Evolutionary conservation across 805 yeast species (phyloP), one percentile per base, ranked within the genome.

Genomic region (Isabelozyma rhagii): DNA sequence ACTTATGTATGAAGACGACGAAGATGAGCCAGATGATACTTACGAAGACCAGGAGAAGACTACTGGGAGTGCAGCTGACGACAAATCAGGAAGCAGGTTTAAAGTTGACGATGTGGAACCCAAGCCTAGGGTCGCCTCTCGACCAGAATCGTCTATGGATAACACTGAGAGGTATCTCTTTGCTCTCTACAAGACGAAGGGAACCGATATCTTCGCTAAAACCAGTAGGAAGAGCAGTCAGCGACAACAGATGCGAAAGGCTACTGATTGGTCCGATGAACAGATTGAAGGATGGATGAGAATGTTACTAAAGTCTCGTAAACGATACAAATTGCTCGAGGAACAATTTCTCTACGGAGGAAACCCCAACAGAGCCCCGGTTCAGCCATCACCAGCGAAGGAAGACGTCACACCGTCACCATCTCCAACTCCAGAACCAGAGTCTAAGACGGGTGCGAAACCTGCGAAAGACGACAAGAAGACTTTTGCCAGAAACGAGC

Each of bases 201-300:
- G 84, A 38, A 79, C 79, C 1, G 66, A 63, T 1, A 49, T 52
- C 4, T 65, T 78, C 31, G 78, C 68, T 8, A 75, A 81, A 51
- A 51, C 68, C 0, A 61, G 72, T 9, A 72, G 97, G 52, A 81
- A 81, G 39, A 53, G 84, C 0, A 67, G 71, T 41, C 66, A 61
- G 8, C 73, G 97, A 47, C 67, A 71, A 31, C 77, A 75, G 25
- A 69, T 89, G 61, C 80, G 77, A 54, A 56, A 63, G 5, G 72
- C 74, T 39, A 78, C 85, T 0, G 73, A 74, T 0, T 90, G 96
- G 97, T 74, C 91, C 0, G 92, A 91, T 65, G 97, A 90, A 60
- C 96, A 89, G 63, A 82, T 93, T 44, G 97, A 92, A 73, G 96
- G 97, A 0, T 93, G 97, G 97, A 85, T 86, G 1, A 71, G 87